Conservation (phyloP, 495 filamentous ascomycete species). For the Patellaria atrata region DNA sequence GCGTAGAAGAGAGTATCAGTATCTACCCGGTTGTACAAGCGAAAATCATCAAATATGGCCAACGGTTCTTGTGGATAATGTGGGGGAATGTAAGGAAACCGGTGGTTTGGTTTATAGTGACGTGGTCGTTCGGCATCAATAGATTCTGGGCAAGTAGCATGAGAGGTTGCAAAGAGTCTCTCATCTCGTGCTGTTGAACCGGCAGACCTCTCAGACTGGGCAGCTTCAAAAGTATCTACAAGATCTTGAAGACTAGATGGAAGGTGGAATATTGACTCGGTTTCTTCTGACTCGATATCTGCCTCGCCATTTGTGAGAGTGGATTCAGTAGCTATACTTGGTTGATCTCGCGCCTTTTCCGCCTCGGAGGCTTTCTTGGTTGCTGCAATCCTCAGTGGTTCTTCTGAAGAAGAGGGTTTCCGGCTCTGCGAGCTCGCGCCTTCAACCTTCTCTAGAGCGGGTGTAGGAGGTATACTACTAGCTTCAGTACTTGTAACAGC, state of each 20-base stretch:
- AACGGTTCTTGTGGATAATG: conserved; percentile 90
- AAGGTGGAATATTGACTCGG: conserved; percentile 90
- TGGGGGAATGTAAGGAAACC: conserved; percentile 54
- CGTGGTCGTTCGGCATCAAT: conserved; percentile 68
- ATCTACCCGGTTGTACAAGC: conserved; percentile 76
- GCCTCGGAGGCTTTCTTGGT: conserved; percentile 11
- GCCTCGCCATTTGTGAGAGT: conserved; percentile 41
- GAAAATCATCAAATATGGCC: conserved; percentile 76
- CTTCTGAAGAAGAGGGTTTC: conserved; percentile 23
- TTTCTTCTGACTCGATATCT: conserved; percentile 36
- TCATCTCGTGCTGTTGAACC: conserved; percentile 25
- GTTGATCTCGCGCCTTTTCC: conserved; percentile 11
- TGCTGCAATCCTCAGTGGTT: conserved; percentile 2
- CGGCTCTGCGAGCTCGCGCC: conserved; percentile 15
- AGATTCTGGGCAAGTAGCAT: conserved; percentile 54
- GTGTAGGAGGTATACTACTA: conserved; percentile 30
- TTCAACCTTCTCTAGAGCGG: conserved; percentile 33
- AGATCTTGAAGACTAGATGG: conserved; percentile 80
- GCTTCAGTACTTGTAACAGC: conserved; percentile 20
- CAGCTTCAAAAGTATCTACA: conserved; percentile 76
- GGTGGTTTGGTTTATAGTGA: conserved; percentile 68
- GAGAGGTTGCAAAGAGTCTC: conserved; percentile 56
- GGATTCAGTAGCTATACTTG: conserved; percentile 18
- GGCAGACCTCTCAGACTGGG: conserved; percentile 36
- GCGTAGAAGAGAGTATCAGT: conserved; percentile 97